These are phyloP conservation scores for Sordariomycetes sp. DNA, from an alignment of 2,329 filamentous ascomycete species.

Conservation along the genomic window DNA sequence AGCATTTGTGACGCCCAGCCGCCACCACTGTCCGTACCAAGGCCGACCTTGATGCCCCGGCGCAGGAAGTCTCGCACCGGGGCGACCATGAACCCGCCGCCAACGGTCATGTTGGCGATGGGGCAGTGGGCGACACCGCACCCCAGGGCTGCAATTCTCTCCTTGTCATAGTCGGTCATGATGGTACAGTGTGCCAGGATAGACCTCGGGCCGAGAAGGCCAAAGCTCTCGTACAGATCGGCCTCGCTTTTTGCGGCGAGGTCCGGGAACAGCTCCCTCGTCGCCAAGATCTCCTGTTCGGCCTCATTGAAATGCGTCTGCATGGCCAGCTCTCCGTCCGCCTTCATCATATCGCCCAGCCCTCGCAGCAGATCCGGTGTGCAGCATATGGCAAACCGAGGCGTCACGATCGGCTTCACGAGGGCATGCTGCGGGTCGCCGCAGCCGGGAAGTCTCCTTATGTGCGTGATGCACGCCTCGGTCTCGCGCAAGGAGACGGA, in stretches of 20 bases:
- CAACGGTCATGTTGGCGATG: slow-evolving; percentile 53
- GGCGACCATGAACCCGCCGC: slow-evolving; percentile 53
- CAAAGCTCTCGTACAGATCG: slow-evolving; percentile 48
- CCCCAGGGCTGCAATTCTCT: slow-evolving; percentile 29
- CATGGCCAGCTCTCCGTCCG: slow-evolving; percentile 31
- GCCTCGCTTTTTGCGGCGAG: slow-evolving; percentile 40
- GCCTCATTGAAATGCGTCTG: slow-evolving; percentile 64
- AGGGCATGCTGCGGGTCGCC: slow-evolving; percentile 34
- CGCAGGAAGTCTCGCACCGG: slow-evolving; percentile 48
- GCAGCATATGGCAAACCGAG: slow-evolving; percentile 58
- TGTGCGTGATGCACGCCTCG: slow-evolving; percentile 35
- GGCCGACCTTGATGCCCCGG: slow-evolving; percentile 52
- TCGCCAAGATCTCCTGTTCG: slow-evolving; percentile 47
- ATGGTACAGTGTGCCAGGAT: slow-evolving; percentile 61
- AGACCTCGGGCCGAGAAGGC: slow-evolving; percentile 41
- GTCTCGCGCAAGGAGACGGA: slow-evolving; percentile 41
- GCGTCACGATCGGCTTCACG: slow-evolving; percentile 61
- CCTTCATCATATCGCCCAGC: slow-evolving; percentile 46
- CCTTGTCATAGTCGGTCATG: slow-evolving; percentile 47
- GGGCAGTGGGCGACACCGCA: slow-evolving; percentile 59
- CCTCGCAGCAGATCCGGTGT: slow-evolving; percentile 47
- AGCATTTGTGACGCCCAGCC: slow-evolving; percentile 53
- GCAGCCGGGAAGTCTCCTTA: slow-evolving; percentile 16
- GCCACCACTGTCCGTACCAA: slow-evolving; percentile 57
- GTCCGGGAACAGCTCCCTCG: slow-evolving; percentile 43